Evolutionary conservation across 2,329 filamentous ascomycete species (phyloP).

Genomic region (Penicillium sp.): DNA sequence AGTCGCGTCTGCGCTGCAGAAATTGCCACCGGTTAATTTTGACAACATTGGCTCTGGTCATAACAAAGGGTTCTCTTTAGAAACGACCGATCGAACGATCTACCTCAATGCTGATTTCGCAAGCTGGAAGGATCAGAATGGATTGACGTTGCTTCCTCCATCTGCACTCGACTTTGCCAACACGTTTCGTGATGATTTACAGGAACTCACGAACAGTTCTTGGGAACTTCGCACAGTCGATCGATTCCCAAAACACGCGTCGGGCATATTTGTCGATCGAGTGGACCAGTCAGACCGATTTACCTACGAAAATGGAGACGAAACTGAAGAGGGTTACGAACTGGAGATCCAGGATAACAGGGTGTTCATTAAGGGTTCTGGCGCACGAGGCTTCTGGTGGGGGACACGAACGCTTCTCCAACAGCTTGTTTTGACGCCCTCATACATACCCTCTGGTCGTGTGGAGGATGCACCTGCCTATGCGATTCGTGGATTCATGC

Average conservation of each 20-base stretch:
- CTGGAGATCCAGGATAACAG: slow-evolving; percentile 39
- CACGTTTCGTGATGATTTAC: slow-evolving; percentile 49
- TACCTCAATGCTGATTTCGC: slow-evolving; percentile 47
- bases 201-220: slow-evolving; percentile 39
- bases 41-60: slow-evolving; percentile 28
- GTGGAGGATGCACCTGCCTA: slow-evolving; percentile 54
- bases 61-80: slow-evolving; percentile 21
- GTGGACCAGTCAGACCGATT: slow-evolving; percentile 27
- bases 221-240: slow-evolving; percentile 46
- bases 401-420: slow-evolving; percentile 57
- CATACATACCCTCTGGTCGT: slow-evolving; percentile 43
- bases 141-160: slow-evolving; percentile 54
- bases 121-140: slow-evolving; percentile 42
- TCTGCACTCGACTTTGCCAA: slow-evolving; percentile 51
- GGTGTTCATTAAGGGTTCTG: slow-evolving; percentile 53
- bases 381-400: slow-evolving; percentile 59
- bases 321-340: slow-evolving; percentile 53
- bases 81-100: slow-evolving; percentile 13
- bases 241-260: slow-evolving; percentile 30
- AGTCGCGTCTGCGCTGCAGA: slow-evolving; percentile 37
- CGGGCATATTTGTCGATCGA: slow-evolving; percentile 47
- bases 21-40: slow-evolving; percentile 39
- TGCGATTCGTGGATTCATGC: slow-evolving; percentile 50
- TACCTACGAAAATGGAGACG: slow-evolving; percentile 49
- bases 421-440: slow-evolving; percentile 44